These are phyloP conservation scores for Microcyclosporella mali DNA, from an alignment of 2,329 filamentous ascomycete genomes.

Conservation along the genomic window DNA sequence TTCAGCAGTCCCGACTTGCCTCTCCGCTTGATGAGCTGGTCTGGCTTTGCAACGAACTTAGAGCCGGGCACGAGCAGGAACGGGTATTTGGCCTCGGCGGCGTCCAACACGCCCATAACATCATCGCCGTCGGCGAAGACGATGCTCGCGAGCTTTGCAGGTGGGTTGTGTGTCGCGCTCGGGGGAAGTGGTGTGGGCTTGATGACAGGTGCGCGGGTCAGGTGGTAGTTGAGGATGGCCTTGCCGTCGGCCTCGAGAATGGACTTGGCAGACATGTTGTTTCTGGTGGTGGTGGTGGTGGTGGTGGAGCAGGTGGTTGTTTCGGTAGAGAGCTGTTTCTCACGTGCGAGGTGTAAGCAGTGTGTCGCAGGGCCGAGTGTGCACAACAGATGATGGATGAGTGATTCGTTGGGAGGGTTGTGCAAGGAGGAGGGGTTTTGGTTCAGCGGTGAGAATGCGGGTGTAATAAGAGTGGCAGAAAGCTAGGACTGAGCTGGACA, in stretches of 20 bases:
- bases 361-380: not conserved
- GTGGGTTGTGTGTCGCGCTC: slow-evolving; percentile 82
- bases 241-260: slow-evolving; percentile 99
- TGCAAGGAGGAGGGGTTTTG: not conserved
- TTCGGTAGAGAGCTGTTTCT: slow-evolving; percentile 1
- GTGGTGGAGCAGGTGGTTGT: slow-evolving; percentile 11
- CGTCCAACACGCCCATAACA: slow-evolving; percentile 78
- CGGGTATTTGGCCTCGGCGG: slow-evolving; percentile 93
- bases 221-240: slow-evolving; percentile 99
- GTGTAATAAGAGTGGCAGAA: not conserved
- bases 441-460: slow-evolving; percentile 4
- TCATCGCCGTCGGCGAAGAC: slow-evolving; percentile 86
- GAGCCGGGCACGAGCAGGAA: slow-evolving; percentile 79
- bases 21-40: slow-evolving; percentile 99
- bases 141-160: slow-evolving; percentile 82
- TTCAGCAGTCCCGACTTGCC: slow-evolving; percentile 96
- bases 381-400: not conserved
- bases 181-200: slow-evolving; percentile 90
- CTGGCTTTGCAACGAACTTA: slow-evolving; percentile 98
- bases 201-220: slow-evolving; percentile 93
- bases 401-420: not conserved
- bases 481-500: not conserved
- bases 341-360: slow-evolving; percentile 19
- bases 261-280: slow-evolving; percentile 85
- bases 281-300: not conserved